Conservation (phyloP, 2,329 filamentous ascomycete genomes). For the Alternaria brassicicola region DNA sequence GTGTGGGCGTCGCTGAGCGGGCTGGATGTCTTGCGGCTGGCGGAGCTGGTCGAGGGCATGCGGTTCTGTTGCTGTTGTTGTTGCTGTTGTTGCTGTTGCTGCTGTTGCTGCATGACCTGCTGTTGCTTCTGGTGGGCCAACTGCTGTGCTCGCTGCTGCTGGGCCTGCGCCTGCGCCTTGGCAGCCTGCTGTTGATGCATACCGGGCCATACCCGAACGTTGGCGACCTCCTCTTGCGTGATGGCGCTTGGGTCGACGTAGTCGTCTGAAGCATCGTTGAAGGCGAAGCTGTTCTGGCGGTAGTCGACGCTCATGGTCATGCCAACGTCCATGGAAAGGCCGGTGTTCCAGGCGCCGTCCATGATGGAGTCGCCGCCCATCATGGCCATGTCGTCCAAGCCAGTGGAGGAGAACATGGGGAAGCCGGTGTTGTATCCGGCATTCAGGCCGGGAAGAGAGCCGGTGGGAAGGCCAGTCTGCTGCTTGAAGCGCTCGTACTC, state of each 20-base stretch:
- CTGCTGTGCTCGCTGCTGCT: conserved; percentile 54
- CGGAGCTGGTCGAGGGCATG: conserved; percentile 27
- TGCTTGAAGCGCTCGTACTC: conserved; percentile 96
- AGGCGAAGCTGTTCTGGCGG: conserved; percentile 66
- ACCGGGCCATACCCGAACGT: conserved; percentile 84
- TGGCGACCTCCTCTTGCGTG: conserved; percentile 64
- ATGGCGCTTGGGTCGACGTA: conserved; percentile 78
- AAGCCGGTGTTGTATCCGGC: conserved; percentile 54
- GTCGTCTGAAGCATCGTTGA: conserved; percentile 53
- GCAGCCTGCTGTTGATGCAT: conserved; percentile 91
- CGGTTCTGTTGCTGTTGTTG: conserved; percentile 46
- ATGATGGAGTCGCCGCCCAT: conserved; percentile 57
- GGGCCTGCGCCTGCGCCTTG: conserved; percentile 44
- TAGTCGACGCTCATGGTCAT: conserved; percentile 73
- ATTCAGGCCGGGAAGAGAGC: conserved; percentile 80
- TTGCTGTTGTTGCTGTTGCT: conserved; percentile 51
- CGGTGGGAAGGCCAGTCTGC: conserved; percentile 88
- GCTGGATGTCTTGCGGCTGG: conserved; percentile 47
- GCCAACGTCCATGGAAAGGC: conserved; percentile 58
- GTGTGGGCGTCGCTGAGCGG: conserved; percentile 54
- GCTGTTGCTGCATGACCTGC: conserved; percentile 37
- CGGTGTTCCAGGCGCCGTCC: conserved; percentile 62
- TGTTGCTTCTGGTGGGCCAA: conserved; percentile 51
- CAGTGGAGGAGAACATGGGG: conserved; percentile 62
- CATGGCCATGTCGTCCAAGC: conserved; percentile 72